Evolutionary conservation across 1,284 basidiomycete species (phyloP).

Genomic region (Malassezia japonica): DNA sequence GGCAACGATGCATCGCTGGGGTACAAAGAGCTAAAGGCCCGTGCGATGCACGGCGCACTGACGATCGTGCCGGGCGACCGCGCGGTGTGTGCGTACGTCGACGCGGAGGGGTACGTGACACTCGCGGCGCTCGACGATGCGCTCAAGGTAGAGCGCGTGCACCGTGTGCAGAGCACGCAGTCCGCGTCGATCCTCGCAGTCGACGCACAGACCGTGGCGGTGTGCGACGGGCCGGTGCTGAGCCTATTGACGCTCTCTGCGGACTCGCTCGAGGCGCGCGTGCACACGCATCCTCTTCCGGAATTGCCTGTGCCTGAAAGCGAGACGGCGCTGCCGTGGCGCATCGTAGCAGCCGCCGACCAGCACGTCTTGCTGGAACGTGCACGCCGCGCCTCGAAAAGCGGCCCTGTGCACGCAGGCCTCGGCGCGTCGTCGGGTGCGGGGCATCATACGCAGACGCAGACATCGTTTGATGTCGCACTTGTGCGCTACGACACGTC

Average conservation of each 20-base stretch:
- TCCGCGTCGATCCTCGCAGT: neutral
- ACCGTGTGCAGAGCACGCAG: neutral
- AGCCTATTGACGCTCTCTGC: no score
- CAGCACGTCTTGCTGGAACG: neutral
- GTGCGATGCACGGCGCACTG: neutral
- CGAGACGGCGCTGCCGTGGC: neutral
- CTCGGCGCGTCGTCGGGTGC: neutral
- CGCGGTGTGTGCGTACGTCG: slow-evolving; percentile 4
- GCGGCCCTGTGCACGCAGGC: neutral
- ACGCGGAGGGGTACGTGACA: neutral
- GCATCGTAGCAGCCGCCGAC: neutral
- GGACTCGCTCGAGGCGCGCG: no score
- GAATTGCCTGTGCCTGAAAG: no score
- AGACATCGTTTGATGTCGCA: slow-evolving; percentile 7
- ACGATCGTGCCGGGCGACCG: neutral
- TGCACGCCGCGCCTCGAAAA: neutral
- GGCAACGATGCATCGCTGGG: neutral
- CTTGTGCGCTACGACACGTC: neutral
- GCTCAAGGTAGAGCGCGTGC: neutral
- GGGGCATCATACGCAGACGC: neutral
- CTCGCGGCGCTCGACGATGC: neutral
- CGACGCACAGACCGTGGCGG: neutral
- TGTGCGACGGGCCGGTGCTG: no score
- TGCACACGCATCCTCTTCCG: no score
- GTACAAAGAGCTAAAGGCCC: slow-evolving; percentile 16